Percentiles rank a stretch among this genome's conserved stretches.
phyloP scores from a whole-genome alignment of 345 rosid species.

The Citrus sinensis region DNA sequence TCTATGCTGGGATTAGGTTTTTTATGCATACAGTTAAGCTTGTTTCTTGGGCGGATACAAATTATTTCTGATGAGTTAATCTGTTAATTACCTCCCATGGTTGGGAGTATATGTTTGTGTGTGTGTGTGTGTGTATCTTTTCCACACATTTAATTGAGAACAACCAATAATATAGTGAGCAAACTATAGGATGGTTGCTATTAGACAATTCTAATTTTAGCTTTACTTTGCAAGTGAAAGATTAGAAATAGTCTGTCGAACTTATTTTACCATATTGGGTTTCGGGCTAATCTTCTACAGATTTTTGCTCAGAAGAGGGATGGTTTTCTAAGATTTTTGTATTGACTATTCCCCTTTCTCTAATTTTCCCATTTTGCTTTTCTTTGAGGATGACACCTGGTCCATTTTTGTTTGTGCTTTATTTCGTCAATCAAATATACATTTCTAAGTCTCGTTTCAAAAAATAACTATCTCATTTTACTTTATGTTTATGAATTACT shows the following conservation, averaged over 20 bases:
- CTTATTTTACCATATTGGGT: background rate
- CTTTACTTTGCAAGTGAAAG: background rate
- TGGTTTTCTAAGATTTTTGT: background rate
- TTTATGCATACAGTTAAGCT: background rate
- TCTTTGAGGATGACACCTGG: background rate
- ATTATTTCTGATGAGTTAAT: background rate
- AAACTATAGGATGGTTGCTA: background rate
- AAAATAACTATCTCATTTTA: background rate
- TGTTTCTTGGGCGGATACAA: background rate
- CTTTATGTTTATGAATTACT: background rate
- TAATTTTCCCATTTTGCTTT: background rate
- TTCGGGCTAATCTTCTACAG: background rate
- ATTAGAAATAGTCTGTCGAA: background rate
- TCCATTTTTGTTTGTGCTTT: background rate
- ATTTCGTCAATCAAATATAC: background rate
- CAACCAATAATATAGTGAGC: too few species aligned
- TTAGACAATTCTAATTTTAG: background rate
- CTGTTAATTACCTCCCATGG: background rate
- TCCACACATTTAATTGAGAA: background rate
- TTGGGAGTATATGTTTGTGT: background rate
- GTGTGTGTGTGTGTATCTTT: background rate
- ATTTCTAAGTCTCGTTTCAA: background rate
- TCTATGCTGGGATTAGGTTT: background rate
- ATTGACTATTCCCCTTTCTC: background rate
- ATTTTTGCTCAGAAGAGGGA: background rate